A percentile compares a stretch with the other conserved stretches of the same genome.
phyloP scores from a whole-genome alignment of 192 early-diverging fungal genomes.

The Chytriomyces hyalinus region DNA sequence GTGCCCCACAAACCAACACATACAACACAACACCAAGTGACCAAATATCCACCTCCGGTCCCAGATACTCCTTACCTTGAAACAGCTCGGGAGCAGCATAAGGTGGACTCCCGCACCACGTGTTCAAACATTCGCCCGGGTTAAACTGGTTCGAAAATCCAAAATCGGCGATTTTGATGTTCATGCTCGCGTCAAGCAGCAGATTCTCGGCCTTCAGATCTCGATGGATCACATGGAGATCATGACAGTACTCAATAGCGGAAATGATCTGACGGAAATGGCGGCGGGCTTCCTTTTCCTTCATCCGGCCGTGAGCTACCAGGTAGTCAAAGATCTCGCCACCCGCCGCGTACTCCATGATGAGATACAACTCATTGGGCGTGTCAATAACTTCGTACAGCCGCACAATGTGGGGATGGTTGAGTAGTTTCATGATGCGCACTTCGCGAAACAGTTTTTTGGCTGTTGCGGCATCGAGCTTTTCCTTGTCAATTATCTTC shows the following conservation, averaged over 20 bases:
- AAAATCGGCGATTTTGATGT: slow-evolving; percentile 71
- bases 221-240: slow-evolving; percentile 61
- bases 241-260: slow-evolving; percentile 65
- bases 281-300: slow-evolving; percentile 66
- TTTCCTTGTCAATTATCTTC: slow-evolving; percentile 68
- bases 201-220: slow-evolving; percentile 68
- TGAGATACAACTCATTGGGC: slow-evolving; percentile 63
- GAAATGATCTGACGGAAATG: slow-evolving; percentile 63
- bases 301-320: slow-evolving; percentile 68
- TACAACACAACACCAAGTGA: slow-evolving; percentile 91
- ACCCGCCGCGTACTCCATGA: slow-evolving; percentile 67
- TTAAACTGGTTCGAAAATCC: slow-evolving; percentile 67
- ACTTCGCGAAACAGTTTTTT: slow-evolving; percentile 70
- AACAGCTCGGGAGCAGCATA: slow-evolving; percentile 66
- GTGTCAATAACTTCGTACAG: slow-evolving; percentile 73
- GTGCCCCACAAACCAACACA: slow-evolving; percentile 75
- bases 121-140: slow-evolving; percentile 63
- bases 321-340: slow-evolving; percentile 71
- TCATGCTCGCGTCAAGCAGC: slow-evolving; percentile 64
- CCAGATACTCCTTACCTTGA: slow-evolving; percentile 82
- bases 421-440: slow-evolving; percentile 66
- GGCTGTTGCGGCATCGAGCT: slow-evolving; percentile 62
- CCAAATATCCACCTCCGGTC: slow-evolving; percentile 97
- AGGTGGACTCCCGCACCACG: slow-evolving; percentile 67
- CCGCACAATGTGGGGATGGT: slow-evolving; percentile 63